Conservation (phyloP, 129 eudicot species). For the carrot (Daucus carota) region DNA sequence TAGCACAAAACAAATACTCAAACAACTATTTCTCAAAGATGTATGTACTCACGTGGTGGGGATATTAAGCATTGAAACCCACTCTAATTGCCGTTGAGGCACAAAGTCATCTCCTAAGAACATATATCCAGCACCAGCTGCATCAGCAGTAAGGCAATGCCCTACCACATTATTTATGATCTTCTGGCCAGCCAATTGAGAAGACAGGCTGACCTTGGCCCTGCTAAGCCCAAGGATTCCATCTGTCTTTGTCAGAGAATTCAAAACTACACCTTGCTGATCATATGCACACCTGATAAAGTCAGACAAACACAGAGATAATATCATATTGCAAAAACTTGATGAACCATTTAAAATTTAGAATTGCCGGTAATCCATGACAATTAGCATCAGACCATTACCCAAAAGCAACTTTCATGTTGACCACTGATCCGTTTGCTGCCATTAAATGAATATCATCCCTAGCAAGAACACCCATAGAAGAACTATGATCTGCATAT, state of each 20-base stretch:
- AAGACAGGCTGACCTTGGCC: constrained; percentile 69
- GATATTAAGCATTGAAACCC: constrained; percentile 70
- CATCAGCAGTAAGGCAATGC: constrained; percentile 56
- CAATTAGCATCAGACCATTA: constrained; percentile 42
- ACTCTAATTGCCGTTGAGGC: constrained; percentile 49
- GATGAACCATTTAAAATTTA: neutral
- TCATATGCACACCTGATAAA: constrained; percentile 61
- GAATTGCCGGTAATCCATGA: neutral
- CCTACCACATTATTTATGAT: constrained; percentile 58
- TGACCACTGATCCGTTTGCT: constrained; percentile 38
- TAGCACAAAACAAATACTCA: neutral
- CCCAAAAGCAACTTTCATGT: constrained; percentile 60
- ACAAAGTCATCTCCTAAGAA: constrained; percentile 73
- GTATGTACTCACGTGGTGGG: constrained; percentile 45
- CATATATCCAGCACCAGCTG: constrained; percentile 55
- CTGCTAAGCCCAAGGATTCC: constrained; percentile 80
- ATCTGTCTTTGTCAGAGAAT: constrained; percentile 56
- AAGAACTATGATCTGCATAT: constrained; percentile 78
- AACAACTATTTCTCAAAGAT: neutral
- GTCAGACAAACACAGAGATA: constrained; percentile 25
- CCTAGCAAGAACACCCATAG: constrained; percentile 72
- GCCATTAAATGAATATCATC: constrained; percentile 44
- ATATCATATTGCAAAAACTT: constrained; percentile 7
- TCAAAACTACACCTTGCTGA: constrained; percentile 62
- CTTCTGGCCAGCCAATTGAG: constrained; percentile 62